These are phyloP conservation scores for Hymenoscyphus scutula DNA, from an alignment of 2,329 filamentous ascomycete species.

Conservation along the genomic window DNA sequence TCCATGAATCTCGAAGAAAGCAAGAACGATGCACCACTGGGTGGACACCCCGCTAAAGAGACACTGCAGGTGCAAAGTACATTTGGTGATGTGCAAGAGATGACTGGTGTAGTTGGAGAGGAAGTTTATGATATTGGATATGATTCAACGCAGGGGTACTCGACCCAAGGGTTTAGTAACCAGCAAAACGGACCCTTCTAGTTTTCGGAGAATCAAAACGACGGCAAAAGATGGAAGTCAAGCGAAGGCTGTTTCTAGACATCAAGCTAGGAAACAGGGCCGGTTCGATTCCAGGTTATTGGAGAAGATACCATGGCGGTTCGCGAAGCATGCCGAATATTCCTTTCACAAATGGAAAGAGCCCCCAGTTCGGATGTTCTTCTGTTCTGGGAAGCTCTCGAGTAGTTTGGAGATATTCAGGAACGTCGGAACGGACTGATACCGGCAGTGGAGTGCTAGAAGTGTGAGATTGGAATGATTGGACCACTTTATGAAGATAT, in stretches of 20 bases:
- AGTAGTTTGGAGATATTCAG: too few relatives aligned
- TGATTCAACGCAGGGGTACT: conserved; percentile 15
- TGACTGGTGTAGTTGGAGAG: conserved; percentile 15
- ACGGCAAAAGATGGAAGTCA: not conserved
- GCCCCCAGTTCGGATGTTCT: too few relatives aligned
- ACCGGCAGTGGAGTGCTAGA: not conserved
- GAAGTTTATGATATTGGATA: conserved; percentile 21
- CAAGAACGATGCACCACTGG: not conserved
- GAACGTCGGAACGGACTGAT: too few relatives aligned
- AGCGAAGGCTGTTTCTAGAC: not conserved
- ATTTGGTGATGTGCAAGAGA: conserved; percentile 13
- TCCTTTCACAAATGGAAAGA: too few relatives aligned
- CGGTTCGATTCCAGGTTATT: too few relatives aligned
- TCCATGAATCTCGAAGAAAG: conserved; percentile 52
- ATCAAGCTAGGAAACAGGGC: not conserved
- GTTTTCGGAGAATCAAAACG: not conserved
- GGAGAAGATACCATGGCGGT: too few relatives aligned
- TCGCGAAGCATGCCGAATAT: too few relatives aligned
- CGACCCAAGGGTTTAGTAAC: conserved; percentile 11
- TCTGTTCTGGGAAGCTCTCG: too few relatives aligned
- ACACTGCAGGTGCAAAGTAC: not conserved
- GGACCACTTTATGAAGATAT: not conserved
- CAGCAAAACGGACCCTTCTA: not conserved
- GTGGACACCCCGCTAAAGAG: not conserved
- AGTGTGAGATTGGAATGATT: not conserved